Percentiles rank a stretch among this genome's conserved stretches.
phyloP scores from a whole-genome alignment of 371 early-diverging fungal species.

The Nematocida ausubeli region DNA sequence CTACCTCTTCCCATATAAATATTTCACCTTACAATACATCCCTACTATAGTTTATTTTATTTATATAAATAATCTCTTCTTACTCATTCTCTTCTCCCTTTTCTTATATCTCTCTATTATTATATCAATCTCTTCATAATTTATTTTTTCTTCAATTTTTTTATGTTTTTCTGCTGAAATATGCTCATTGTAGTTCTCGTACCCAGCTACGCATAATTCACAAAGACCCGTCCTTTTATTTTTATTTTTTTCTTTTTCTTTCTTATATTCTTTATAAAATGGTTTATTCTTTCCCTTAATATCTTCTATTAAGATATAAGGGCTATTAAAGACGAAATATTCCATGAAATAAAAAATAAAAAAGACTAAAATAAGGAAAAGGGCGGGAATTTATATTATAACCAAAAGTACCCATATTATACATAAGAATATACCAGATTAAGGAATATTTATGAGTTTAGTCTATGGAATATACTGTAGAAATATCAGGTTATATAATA shows the following conservation, averaged over 20 bases:
- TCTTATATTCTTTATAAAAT: conserved; percentile 65
- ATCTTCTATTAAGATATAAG: conserved; percentile 67
- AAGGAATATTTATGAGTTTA: too few species aligned
- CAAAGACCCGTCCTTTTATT: conserved; percentile 63
- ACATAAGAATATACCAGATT: too few species aligned
- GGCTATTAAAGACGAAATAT: conserved; percentile 65
- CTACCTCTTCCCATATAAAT: too few species aligned
- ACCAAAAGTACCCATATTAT: neutral
- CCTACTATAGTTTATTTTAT: too few species aligned
- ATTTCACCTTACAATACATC: too few species aligned
- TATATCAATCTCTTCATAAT: conserved; percentile 63
- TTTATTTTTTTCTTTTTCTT: conserved; percentile 50
- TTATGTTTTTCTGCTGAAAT: conserved; percentile 56
- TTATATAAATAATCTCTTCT: conserved; percentile 24
- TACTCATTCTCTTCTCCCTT: neutral
- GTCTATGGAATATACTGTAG: too few species aligned
- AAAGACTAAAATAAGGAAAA: neutral
- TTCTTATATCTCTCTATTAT: conserved; percentile 44
- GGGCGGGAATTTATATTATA: neutral
- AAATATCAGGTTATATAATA: too few species aligned
- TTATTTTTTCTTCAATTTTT: conserved; percentile 53
- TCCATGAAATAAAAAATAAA: conserved; percentile 48
- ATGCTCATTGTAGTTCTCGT: conserved; percentile 63
- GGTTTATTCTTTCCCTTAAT: conserved; percentile 59
- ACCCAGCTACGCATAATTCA: conserved; percentile 65